Evolutionary conservation across 208 protist genomes (phyloP).

Genomic region (Borovskyia barvae): DNA sequence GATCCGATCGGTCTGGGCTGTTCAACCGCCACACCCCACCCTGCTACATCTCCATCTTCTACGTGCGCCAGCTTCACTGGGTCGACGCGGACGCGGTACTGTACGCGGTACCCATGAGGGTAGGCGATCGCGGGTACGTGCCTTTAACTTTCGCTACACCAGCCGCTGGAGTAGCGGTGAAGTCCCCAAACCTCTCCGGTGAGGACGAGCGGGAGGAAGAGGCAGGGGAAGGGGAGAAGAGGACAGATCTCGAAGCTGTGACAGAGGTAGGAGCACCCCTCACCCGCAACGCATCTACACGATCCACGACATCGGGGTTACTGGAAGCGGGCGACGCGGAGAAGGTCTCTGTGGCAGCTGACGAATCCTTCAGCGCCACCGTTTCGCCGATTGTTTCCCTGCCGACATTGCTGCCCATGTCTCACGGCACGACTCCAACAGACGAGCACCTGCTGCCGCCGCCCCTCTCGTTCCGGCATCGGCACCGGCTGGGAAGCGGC

Average conservation of each 20-base stretch:
- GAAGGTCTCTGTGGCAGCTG: too few species aligned
- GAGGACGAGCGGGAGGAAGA: slow-evolving; percentile 12
- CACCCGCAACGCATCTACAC: too few species aligned
- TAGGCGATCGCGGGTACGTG: slow-evolving; percentile 69
- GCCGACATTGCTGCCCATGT: neutral
- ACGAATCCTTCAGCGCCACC: too few species aligned
- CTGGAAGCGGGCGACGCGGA: too few species aligned
- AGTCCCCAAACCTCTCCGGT: slow-evolving; percentile 2
- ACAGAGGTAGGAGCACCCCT: too few species aligned
- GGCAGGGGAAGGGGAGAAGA: neutral
- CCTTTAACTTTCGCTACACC: slow-evolving; percentile 22
- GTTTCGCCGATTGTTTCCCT: neutral
- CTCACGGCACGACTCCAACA: too few species aligned
- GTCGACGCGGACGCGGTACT: slow-evolving; percentile 56
- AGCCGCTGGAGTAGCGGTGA: neutral
- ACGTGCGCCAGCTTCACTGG: slow-evolving; percentile 57
- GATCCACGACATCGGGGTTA: too few species aligned
- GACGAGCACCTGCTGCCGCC: too few species aligned
- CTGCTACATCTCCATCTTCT: slow-evolving; percentile 74
- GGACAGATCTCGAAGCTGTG: neutral
- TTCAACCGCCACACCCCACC: slow-evolving; percentile 66
- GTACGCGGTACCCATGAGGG: slow-evolving; percentile 71
- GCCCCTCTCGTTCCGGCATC: too few species aligned
- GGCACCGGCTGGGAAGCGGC: too few species aligned
- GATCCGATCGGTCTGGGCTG: slow-evolving; percentile 49